These are phyloP conservation scores for Dioscorea dumetorum DNA, from an alignment of 106 monocot species.

Conservation along the genomic window DNA sequence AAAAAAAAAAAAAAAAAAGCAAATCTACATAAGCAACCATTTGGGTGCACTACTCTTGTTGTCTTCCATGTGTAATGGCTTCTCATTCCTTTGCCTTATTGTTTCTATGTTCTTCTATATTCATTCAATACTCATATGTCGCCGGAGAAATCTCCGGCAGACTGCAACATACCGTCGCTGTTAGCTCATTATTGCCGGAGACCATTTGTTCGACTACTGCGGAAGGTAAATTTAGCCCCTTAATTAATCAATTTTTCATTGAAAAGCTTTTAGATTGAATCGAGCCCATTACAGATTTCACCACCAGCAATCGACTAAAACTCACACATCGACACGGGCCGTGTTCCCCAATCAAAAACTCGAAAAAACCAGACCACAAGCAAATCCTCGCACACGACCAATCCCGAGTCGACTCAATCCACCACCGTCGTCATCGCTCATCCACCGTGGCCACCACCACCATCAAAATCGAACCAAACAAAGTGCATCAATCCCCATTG, in stretches of 20 bases:
- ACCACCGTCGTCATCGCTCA: background rate
- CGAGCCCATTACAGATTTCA: background rate
- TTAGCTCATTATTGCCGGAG: background rate
- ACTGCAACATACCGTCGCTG: background rate
- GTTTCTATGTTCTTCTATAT: too few species aligned
- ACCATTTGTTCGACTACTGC: background rate
- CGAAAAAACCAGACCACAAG: background rate
- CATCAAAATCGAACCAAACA: background rate
- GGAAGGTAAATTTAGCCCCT: background rate
- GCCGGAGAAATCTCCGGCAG: background rate
- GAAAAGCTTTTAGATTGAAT: background rate
- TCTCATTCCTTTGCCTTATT: too few species aligned
- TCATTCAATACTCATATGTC: too few species aligned
- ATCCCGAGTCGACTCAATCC: conserved; percentile 20
- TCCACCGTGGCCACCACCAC: background rate
- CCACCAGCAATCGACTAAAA: background rate
- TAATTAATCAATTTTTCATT: background rate
- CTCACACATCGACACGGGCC: conserved; percentile 19
- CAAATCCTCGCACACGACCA: conserved; percentile 29
- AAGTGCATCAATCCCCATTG: background rate
- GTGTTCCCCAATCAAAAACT: conserved; percentile 16
- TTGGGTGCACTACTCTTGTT: too few species aligned
- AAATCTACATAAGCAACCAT: too few species aligned
- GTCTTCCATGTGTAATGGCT: too few species aligned
- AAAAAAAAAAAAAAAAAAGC: too few species aligned